Percentiles rank a stretch among this genome's conserved stretches.
Conservation (phyloP, 768 basidiomycete genomes). For the Leucocoprinus leucothites region DNA sequence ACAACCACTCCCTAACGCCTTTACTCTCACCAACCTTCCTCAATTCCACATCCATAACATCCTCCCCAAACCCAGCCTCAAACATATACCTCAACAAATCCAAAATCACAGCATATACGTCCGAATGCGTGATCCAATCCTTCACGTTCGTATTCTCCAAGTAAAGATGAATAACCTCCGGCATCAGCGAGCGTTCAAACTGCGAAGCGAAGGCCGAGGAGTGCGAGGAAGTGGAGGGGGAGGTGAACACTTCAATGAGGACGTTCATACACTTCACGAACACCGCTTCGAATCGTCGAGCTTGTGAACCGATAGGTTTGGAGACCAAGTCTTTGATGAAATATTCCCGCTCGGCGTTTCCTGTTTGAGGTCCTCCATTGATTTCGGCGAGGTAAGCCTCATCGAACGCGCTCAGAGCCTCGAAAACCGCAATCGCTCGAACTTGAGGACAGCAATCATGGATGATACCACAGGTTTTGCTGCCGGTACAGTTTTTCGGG, state of each 20-base stretch:
- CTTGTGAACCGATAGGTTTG: neutral
- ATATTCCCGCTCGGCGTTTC: conserved; percentile 4
- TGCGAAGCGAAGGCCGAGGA: neutral
- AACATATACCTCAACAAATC: conserved; percentile 21
- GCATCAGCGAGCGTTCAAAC: conserved; percentile 22
- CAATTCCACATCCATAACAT: conserved; percentile 20
- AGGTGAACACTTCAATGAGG: conserved; percentile 4
- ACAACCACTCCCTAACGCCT: conserved; percentile 20
- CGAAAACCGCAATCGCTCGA: conserved; percentile 30
- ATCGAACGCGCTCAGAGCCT: conserved; percentile 30
- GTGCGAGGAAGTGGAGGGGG: neutral
- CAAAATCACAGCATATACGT: conserved; percentile 29
- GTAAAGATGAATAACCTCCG: conserved; percentile 29
- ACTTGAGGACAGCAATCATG: conserved; percentile 28
- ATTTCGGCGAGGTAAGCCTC: conserved; percentile 23
- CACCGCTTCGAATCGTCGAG: neutral
- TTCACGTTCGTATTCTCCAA: conserved; percentile 27
- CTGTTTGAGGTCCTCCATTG: conserved; percentile 9
- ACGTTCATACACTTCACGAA: neutral
- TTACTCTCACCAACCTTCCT: conserved; percentile 18
- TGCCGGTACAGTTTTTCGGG: conserved; percentile 23
- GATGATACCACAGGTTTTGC: conserved; percentile 23
- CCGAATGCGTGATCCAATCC: conserved; percentile 33
- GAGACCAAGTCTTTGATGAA: conserved; percentile 14
- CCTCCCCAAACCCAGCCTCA: conserved; percentile 15